Conservation (phyloP, 352 stramenopile species). For the Globisporangium uncinulatum region DNA sequence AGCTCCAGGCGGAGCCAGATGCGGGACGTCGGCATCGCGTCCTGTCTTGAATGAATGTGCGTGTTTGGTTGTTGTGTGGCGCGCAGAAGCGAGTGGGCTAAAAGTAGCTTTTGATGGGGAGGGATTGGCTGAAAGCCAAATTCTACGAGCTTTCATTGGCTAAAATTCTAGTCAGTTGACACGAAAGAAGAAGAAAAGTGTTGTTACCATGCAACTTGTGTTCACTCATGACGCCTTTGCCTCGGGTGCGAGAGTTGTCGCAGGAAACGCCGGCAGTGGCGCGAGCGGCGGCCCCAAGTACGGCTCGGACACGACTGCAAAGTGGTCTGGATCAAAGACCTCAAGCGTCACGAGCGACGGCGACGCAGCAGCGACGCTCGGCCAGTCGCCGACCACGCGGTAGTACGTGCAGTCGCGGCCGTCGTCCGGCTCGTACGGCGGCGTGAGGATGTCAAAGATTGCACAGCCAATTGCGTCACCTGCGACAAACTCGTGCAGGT, state of each 20-base stretch:
- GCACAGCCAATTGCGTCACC: slow-evolving; percentile 65
- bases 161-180: no score
- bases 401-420: slow-evolving; percentile 77
- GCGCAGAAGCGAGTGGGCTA: no score
- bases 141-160: neutral
- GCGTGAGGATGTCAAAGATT: slow-evolving; percentile 83
- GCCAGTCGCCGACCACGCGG: slow-evolving; percentile 28
- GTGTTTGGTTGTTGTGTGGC: neutral
- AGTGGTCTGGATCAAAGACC: slow-evolving; percentile 40
- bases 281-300: slow-evolving; percentile 41
- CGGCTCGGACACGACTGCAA: slow-evolving; percentile 42
- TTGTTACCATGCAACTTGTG: neutral
- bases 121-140: neutral
- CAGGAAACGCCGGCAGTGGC: no score
- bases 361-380: slow-evolving; percentile 1
- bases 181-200: no score
- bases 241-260: slow-evolving; percentile 2
- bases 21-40: slow-evolving; percentile 30
- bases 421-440: slow-evolving; percentile 65
- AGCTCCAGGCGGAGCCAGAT: slow-evolving; percentile 84
- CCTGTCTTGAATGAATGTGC: no score
- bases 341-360: slow-evolving; percentile 31
- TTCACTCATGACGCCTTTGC: slow-evolving; percentile 8
- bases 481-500: slow-evolving; percentile 78
- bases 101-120: no score